Percentiles rank a stretch among this genome's conserved stretches.
phyloP scores from a whole-genome alignment of 495 filamentous ascomycete genomes.

The Baudoinia panamericana region DNA sequence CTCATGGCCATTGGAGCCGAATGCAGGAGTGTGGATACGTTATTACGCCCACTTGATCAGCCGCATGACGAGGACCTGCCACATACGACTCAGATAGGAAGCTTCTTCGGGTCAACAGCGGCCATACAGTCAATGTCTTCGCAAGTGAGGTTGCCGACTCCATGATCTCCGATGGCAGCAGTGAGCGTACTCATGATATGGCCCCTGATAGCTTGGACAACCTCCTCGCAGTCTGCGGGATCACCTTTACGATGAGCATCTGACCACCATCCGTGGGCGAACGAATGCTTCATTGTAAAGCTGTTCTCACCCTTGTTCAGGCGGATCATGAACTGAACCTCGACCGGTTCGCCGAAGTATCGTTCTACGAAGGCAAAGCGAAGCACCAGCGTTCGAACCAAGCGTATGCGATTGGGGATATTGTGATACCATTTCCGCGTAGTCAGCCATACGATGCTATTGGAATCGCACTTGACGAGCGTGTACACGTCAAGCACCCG shows the following conservation, averaged over 20 bases:
- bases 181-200: no score
- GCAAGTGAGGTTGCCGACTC: no score
- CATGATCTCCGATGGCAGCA: no score
- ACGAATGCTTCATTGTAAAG: background rate
- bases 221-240: background rate
- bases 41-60: no score
- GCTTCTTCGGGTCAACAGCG: no score
- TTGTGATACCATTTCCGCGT: background rate
- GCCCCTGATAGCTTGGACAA: no score
- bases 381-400: background rate
- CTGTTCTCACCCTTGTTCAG: background rate
- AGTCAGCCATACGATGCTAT: background rate
- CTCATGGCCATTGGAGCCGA: no score
- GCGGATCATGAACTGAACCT: background rate
- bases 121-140: no score
- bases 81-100: no score
- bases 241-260: background rate
- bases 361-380: background rate
- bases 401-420: background rate
- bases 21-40: no score
- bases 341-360: slow-evolving; percentile 1
- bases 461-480: background rate
- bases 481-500: background rate
- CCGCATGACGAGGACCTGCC: no score
- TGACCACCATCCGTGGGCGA: background rate